phyloP scores from a whole-genome alignment of 2,329 filamentous ascomycete genomes.

The Ophiostoma ulmi region DNA sequence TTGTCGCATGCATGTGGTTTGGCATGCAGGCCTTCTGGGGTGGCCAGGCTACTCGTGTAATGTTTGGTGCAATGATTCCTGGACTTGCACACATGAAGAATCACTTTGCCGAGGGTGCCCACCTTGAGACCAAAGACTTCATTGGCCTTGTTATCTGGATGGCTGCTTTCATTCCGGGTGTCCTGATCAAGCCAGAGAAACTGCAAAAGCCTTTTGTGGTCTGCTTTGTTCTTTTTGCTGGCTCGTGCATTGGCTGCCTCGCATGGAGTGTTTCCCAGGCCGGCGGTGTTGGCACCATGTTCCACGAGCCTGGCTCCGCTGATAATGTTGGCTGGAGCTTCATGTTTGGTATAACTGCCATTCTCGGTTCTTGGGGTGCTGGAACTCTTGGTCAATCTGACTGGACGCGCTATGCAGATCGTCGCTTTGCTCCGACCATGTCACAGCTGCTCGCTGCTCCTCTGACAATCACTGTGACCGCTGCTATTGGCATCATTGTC shows the following conservation, averaged over 20 bases:
- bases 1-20: constrained; percentile 37
- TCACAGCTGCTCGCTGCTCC: constrained; percentile 32
- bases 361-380: constrained; percentile 42
- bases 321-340: constrained; percentile 36
- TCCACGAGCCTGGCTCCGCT: constrained; percentile 25
- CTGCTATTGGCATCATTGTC: constrained; percentile 37
- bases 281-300: constrained; percentile 32
- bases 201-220: constrained; percentile 25
- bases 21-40: constrained; percentile 33
- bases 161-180: constrained; percentile 18
- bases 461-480: constrained; percentile 31
- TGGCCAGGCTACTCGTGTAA: constrained; percentile 29
- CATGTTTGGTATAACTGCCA: constrained; percentile 38
- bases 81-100: constrained; percentile 31
- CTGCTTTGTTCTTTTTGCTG: constrained; percentile 37
- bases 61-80: constrained; percentile 32
- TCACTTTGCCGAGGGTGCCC: constrained; percentile 28
- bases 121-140: constrained; percentile 31
- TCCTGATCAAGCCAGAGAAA: constrained; percentile 26
- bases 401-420: constrained; percentile 40
- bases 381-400: constrained; percentile 44
- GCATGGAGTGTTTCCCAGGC: constrained; percentile 29
- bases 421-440: constrained; percentile 38
- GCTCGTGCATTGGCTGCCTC: constrained; percentile 33
- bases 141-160: constrained; percentile 32